Conservation (phyloP, 2,329 filamentous ascomycete genomes). For the Diaporthe citri region DNA sequence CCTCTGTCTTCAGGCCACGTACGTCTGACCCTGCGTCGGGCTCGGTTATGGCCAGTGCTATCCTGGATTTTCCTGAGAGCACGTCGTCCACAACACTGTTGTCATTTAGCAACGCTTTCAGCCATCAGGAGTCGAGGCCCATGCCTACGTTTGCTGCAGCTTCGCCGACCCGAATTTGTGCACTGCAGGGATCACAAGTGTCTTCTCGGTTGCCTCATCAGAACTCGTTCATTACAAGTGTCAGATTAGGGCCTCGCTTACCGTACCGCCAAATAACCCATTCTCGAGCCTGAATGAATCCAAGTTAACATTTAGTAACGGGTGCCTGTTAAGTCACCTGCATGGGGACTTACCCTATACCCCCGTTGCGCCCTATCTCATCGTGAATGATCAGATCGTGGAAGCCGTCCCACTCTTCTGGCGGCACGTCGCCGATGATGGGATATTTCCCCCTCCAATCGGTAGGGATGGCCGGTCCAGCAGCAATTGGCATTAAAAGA, state of each 20-base stretch:
- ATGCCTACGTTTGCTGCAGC: slow-evolving; percentile 43
- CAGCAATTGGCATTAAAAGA: slow-evolving; percentile 38
- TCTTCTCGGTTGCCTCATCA: slow-evolving; percentile 14
- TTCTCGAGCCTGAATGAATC: slow-evolving; percentile 44
- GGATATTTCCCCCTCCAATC: slow-evolving; percentile 36
- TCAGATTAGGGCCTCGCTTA: neutral
- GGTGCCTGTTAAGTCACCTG: neutral
- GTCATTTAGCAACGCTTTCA: slow-evolving; percentile 40
- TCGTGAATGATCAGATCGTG: slow-evolving; percentile 53
- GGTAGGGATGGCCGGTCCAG: slow-evolving; percentile 26
- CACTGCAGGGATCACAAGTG: slow-evolving; percentile 41
- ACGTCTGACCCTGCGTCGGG: slow-evolving; percentile 43
- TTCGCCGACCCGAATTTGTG: slow-evolving; percentile 45
- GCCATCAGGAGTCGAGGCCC: slow-evolving; percentile 41
- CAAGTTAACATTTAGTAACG: slow-evolving; percentile 5
- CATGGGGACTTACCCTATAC: slow-evolving; percentile 42
- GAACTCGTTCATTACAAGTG: neutral
- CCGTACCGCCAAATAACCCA: slow-evolving; percentile 36
- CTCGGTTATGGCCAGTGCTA: slow-evolving; percentile 43
- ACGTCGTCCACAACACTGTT: slow-evolving; percentile 48
- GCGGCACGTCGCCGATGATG: slow-evolving; percentile 46
- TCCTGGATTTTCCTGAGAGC: slow-evolving; percentile 52
- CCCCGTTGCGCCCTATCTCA: slow-evolving; percentile 48
- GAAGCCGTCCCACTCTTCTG: slow-evolving; percentile 53
- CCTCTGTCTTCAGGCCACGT: slow-evolving; percentile 39